Evolutionary conservation across 2,329 filamentous ascomycete species (phyloP).

Genomic region (Davidsoniella virescens): DNA sequence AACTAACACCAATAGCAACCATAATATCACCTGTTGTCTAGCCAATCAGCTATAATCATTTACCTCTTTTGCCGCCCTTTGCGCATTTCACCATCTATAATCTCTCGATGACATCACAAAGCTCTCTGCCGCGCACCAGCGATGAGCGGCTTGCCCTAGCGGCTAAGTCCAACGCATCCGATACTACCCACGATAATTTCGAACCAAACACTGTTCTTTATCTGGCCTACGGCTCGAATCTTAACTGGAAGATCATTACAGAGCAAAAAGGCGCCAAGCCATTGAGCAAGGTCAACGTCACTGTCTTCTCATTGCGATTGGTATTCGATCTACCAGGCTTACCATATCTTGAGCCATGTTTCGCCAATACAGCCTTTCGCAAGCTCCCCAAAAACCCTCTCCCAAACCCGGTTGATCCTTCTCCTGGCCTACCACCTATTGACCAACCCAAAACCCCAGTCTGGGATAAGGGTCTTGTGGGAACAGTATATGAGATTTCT

Average conservation of each 20-base stretch:
- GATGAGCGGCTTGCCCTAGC: conserved; percentile 22
- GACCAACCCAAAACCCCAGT: conserved; percentile 14
- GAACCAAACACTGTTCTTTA: conserved; percentile 46
- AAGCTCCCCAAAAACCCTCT: conserved; percentile 28
- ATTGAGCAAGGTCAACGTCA: conserved; percentile 64
- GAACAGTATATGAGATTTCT: conserved; percentile 92
- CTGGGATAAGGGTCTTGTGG: conserved; percentile 74
- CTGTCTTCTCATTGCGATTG: conserved; percentile 60
- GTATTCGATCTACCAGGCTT: conserved; percentile 76
- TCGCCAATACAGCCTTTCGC: conserved; percentile 61
- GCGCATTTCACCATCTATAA: too few species aligned
- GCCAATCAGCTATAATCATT: background rate
- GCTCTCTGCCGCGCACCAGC: conserved; percentile 18
- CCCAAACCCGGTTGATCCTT: conserved; percentile 17
- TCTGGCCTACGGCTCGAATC: conserved; percentile 84
- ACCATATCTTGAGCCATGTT: conserved; percentile 80
- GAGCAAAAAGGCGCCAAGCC: conserved; percentile 65
- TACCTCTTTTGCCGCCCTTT: background rate
- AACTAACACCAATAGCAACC: too few species aligned
- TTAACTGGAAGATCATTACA: conserved; percentile 64
- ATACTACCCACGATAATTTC: conserved; percentile 2
- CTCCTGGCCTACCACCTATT: conserved; percentile 9
- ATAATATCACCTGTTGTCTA: background rate
- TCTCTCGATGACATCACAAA: too few species aligned
- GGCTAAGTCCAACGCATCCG: background rate